Evolutionary conservation across 345 rosid genomes (phyloP).

Genomic region (Adansonia digitata): DNA sequence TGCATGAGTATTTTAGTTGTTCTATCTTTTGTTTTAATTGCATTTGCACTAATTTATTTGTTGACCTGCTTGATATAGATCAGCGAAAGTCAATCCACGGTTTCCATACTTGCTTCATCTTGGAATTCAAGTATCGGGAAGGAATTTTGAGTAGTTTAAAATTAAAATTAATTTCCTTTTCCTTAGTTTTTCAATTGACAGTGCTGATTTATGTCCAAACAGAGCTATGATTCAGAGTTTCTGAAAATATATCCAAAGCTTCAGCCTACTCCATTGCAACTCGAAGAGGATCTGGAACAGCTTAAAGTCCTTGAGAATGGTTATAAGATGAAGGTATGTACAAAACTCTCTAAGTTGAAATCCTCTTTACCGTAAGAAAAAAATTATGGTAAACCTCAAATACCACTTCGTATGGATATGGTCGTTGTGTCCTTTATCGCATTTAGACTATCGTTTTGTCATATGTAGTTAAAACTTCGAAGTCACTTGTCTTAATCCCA

Average conservation of each 20-base stretch:
- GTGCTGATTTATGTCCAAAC: conserved; percentile 11
- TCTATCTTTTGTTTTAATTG: neutral
- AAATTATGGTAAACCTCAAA: neutral
- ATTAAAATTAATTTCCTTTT: neutral
- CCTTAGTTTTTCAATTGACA: neutral
- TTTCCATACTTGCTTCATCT: conserved; percentile 96
- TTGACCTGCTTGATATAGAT: conserved; percentile 39
- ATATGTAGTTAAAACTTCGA: neutral
- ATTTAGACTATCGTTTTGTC: neutral
- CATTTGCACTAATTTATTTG: conserved; percentile 5
- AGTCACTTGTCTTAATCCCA: neutral
- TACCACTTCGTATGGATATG: neutral
- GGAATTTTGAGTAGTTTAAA: neutral
- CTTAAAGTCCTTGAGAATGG: conserved; percentile 97
- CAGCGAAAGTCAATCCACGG: conserved; percentile 66
- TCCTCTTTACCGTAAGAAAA: neutral
- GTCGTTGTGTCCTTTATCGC: neutral
- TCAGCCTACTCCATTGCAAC: conserved; percentile 79
- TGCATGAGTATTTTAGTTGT: neutral
- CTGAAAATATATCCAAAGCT: conserved; percentile 77
- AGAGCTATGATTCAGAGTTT: conserved; percentile 92
- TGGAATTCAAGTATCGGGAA: conserved; percentile 74
- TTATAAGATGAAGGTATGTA: conserved; percentile 84
- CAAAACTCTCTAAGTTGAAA: neutral
- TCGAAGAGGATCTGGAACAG: conserved; percentile 96